Base-by-base conservation (phyloP, 2,329 filamentous ascomycete genomes). In the Tolypocladium amazonense region DNA sequence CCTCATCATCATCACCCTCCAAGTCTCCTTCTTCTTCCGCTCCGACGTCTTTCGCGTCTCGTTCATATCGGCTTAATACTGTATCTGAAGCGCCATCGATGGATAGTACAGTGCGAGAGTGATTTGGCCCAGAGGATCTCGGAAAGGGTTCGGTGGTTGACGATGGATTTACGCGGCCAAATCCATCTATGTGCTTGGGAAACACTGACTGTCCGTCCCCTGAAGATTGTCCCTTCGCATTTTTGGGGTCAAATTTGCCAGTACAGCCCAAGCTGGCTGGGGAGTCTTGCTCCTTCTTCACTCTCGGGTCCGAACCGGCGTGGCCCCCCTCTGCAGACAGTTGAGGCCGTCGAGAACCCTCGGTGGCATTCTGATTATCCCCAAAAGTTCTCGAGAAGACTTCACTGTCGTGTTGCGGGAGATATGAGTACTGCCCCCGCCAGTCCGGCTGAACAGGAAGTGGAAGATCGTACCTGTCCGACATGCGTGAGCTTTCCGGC, bases 1-100 rank as follows among this genome's bases (percentile, higher is more conserved):
- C 80, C 33, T 83, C 81, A 47, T 86, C 83, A 35, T 87, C 83
- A 6, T 86, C 83, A 23, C 79, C 65, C 11, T 78, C 71, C 9
- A 82, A 77, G 1, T 83, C 81, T 6, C 78, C 78, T 53, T 81
- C 79, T 54, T 80, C 81, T 67, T 77, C 81, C 65, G 73, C 67
- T 60, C 66, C 63, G 38, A 55, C 38, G 3, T 66, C 62, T 43
- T 69, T 70, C n/a, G 73, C 75, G 41, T 77, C 77, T 60, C 73
- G 75, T 50, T 68, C 71, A 35, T 66, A 59, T 47, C 73, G 74
- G 64, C 59, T 68, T 54, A 70, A 65, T 57, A 69, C 62, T n/a
- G 67, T 56, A 23, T 75, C 75, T 4, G 71, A 64, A 33, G 62
- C 67, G 58, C 74, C 59, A 9, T 60, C 59, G 11, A 27, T 37